Conservation (phyloP, 2,329 filamentous ascomycete genomes). For the Aspergillus latus region DNA sequence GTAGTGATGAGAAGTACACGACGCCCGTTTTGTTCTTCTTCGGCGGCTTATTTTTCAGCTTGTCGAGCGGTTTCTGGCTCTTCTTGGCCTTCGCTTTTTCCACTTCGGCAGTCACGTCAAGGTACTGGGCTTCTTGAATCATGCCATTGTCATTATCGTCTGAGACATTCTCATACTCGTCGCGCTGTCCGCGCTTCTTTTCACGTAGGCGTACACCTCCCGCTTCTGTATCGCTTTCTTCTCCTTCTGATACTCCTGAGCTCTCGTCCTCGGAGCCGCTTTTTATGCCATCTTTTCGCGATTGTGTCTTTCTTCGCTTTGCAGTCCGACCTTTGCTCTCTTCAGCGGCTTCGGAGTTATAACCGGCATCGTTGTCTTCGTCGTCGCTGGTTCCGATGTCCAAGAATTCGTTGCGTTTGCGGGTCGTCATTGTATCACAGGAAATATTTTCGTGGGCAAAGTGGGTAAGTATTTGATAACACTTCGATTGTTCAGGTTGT, state of each 20-base stretch:
- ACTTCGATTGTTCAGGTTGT: background rate
- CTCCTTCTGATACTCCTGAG: constrained; percentile 11
- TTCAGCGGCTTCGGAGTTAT: constrained; percentile 47
- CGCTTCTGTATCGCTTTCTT: constrained; percentile 21
- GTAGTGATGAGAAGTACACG: constrained; percentile 47
- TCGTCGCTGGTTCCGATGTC: constrained; percentile 40
- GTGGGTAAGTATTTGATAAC: background rate
- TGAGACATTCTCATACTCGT: background rate
- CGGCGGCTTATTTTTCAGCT: constrained; percentile 29
- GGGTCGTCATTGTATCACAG: constrained; percentile 34
- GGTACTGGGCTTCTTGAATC: constrained; percentile 17
- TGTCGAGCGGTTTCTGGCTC: constrained; percentile 17
- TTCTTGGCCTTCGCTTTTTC: constrained; percentile 12
- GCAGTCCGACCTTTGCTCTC: constrained; percentile 39
- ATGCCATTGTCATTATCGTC: constrained; percentile 13
- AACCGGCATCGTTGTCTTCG: constrained; percentile 42
- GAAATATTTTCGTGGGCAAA: background rate
- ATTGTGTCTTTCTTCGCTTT: constrained; percentile 34
- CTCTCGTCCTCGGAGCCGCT: constrained; percentile 18
- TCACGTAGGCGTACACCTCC: constrained; percentile 14
- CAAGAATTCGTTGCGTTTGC: constrained; percentile 42
- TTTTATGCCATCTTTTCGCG: constrained; percentile 40
- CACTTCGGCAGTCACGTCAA: constrained; percentile 15
- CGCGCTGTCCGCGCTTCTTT: constrained; percentile 10
- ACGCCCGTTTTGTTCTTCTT: constrained; percentile 42